Evolutionary conservation across 2,329 filamentous ascomycete genomes (phyloP).

Genomic region (Septoria petroselini): DNA sequence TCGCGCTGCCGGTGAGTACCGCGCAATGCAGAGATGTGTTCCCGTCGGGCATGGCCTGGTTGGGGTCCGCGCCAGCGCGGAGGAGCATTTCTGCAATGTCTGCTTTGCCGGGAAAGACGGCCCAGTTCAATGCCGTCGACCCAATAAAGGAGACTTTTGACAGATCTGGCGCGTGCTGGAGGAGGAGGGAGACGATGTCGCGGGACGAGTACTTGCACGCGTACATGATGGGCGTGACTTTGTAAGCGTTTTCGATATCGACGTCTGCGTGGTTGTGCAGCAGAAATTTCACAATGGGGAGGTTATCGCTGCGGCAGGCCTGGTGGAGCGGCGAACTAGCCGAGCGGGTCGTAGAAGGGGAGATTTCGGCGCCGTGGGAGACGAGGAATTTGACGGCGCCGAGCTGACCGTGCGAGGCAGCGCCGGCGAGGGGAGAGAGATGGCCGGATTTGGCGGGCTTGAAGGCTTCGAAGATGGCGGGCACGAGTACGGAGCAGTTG

Average conservation of each 20-base stretch:
- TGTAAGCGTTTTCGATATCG: slow-evolving; percentile 34
- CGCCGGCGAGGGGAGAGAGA: slow-evolving; percentile 36
- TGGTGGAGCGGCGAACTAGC: slow-evolving; percentile 36
- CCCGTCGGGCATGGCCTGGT: slow-evolving; percentile 32
- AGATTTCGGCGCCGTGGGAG: slow-evolving; percentile 32
- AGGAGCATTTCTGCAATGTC: slow-evolving; percentile 31
- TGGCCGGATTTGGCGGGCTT: slow-evolving; percentile 36
- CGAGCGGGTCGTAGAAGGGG: slow-evolving; percentile 29
- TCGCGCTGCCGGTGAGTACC: slow-evolving; percentile 26
- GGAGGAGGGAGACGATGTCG: slow-evolving; percentile 29
- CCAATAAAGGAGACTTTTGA: slow-evolving; percentile 32
- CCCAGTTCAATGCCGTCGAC: slow-evolving; percentile 34
- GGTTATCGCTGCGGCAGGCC: slow-evolving; percentile 32
- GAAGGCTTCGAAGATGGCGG: slow-evolving; percentile 35
- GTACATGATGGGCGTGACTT: slow-evolving; percentile 37
- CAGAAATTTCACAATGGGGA: slow-evolving; percentile 30
- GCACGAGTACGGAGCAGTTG: slow-evolving; percentile 30
- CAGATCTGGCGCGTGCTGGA: slow-evolving; percentile 32
- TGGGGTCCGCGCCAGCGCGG: slow-evolving; percentile 30
- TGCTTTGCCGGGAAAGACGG: slow-evolving; percentile 30
- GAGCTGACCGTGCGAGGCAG: slow-evolving; percentile 32
- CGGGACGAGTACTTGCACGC: slow-evolving; percentile 32
- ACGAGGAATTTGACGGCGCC: slow-evolving; percentile 32
- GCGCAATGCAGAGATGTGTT: slow-evolving; percentile 35
- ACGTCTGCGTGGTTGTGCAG: slow-evolving; percentile 32